These are phyloP conservation scores for Chenopodium formosanum DNA, from an alignment of 148 eudicot species.

Conservation along the genomic window DNA sequence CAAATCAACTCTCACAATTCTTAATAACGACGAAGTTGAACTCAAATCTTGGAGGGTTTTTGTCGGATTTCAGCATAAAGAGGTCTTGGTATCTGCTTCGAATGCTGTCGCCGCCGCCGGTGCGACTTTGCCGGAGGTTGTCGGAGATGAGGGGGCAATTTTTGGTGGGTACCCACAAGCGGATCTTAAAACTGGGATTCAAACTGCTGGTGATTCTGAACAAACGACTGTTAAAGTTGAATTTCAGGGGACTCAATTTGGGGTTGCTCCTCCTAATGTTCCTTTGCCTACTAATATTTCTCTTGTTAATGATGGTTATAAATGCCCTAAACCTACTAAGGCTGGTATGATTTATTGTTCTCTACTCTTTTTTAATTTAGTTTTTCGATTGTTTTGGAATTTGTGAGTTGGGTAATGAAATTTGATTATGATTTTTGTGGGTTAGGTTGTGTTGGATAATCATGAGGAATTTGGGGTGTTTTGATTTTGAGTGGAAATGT, in stretches of 20 bases:
- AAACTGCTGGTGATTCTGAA: constrained; percentile 58
- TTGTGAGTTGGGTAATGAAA: not conserved
- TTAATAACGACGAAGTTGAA: constrained; percentile 43
- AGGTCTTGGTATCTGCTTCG: constrained; percentile 45
- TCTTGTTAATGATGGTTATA: constrained; percentile 24
- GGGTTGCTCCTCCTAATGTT: constrained; percentile 42
- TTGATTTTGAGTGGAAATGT: not conserved
- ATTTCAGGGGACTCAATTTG: constrained; percentile 69
- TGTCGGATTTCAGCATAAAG: constrained; percentile 56
- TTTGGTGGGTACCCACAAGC: constrained; percentile 37
- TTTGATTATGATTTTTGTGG: not conserved
- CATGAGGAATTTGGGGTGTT: not conserved
- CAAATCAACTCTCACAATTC: constrained; percentile 36
- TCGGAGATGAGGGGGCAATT: constrained; percentile 52
- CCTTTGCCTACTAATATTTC: constrained; percentile 25
- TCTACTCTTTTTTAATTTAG: not conserved
- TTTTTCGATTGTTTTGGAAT: not conserved
- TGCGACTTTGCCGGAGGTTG: constrained; percentile 34
- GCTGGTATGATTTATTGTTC: constrained; percentile 4
- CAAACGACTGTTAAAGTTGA: constrained; percentile 42
- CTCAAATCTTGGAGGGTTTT: constrained; percentile 52
- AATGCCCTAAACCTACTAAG: not conserved
- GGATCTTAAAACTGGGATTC: constrained; percentile 53
- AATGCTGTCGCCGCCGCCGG: constrained; percentile 53
- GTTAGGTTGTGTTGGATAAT: not conserved